Evolutionary conservation across 257 asterid genomes (phyloP), one percentile per base, ranked within the genome.

Genomic region (Ehretia macrophylla): DNA sequence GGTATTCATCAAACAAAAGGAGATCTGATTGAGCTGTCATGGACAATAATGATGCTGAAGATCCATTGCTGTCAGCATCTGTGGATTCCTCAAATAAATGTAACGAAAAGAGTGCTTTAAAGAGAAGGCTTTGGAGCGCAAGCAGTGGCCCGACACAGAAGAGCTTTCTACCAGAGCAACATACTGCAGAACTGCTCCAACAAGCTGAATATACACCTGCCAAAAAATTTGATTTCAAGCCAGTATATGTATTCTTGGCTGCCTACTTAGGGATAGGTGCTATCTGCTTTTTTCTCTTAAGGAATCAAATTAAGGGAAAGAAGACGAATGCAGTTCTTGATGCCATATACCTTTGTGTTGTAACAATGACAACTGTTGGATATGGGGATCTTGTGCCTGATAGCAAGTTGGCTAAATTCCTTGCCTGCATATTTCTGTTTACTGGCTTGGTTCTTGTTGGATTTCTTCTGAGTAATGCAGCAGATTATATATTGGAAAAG

Each of bases 341-440:
- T 51, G 79, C 95, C 1, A n/a, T 91, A 18, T 91, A 91, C 56
- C 76, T 91, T 50, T 85, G 94, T 48, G 59, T 91, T 62, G 98
- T 91, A 39, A 91, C 98, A 5, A 91, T 90, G 98, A 91, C 98
- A 12, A 88, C 96, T 1, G 95, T 91, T 20, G 98, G 96, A 55
- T 91, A 88, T 57, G 95, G 96, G 13, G 96, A 88, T 70, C 88
- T 88, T 16, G 90, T 85, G 0, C 98, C 98, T 0, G 73, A 71
- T 52, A 84, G 81, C 78, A 64, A 62, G 11, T 18, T 60, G 32
- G 62, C 95, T 0, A 85, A 85, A 60, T 39, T 77, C n/a, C 79
- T 88, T 0, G 87, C 98, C 1, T 80, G 89, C 58, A 35, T 75
- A n/a, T 85, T 80, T 51, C 94, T 88, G 45, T 85, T 91, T 46